phyloP scores from a whole-genome alignment of 2,329 filamentous ascomycete species.

The Fusarium nelsonii region DNA sequence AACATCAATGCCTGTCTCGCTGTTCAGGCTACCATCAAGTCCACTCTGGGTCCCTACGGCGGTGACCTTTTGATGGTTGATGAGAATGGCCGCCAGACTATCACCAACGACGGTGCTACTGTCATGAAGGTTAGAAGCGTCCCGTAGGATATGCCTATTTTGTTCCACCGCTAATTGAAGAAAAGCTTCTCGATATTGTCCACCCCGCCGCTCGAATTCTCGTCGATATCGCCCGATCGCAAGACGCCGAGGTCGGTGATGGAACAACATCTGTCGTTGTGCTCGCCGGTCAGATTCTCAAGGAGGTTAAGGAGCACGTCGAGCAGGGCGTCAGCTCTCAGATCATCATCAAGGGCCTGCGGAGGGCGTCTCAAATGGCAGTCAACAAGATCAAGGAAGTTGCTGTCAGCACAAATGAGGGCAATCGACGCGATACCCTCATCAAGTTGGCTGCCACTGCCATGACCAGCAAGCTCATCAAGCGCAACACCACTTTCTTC shows the following conservation, averaged over 20 bases:
- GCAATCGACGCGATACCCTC: constrained; percentile 87
- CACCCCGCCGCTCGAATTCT: constrained; percentile 97
- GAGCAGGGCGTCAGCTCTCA: constrained; percentile 98
- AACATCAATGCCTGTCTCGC: constrained; percentile 99
- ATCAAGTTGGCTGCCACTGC: constrained; percentile 91
- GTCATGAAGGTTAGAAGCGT: constrained; percentile 86
- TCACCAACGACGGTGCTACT: constrained; percentile 98
- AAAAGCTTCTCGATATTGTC: constrained; percentile 93
- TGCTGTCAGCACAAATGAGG: constrained; percentile 84
- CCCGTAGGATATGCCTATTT: not conserved
- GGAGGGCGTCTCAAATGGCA: constrained; percentile 88
- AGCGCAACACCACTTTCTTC: constrained; percentile 96
- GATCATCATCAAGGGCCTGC: constrained; percentile 95
- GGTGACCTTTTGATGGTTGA: constrained; percentile 97
- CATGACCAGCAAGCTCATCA: constrained; percentile 99
- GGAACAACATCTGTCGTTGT: constrained; percentile 98
- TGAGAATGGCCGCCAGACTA: constrained; percentile 94
- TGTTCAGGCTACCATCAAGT: constrained; percentile 95
- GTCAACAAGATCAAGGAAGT: constrained; percentile 99
- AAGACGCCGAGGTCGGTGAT: constrained; percentile 98
- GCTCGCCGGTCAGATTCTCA: constrained; percentile 95
- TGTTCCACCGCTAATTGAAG: constrained; percentile 15
- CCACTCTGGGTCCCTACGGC: constrained; percentile 94
- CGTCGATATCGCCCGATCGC: constrained; percentile 97
- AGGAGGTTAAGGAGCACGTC: constrained; percentile 95